Evolutionary conservation across 768 basidiomycete genomes (phyloP), one percentile per base, ranked within the genome.

Genomic region (Kwoniella dejecticola): DNA sequence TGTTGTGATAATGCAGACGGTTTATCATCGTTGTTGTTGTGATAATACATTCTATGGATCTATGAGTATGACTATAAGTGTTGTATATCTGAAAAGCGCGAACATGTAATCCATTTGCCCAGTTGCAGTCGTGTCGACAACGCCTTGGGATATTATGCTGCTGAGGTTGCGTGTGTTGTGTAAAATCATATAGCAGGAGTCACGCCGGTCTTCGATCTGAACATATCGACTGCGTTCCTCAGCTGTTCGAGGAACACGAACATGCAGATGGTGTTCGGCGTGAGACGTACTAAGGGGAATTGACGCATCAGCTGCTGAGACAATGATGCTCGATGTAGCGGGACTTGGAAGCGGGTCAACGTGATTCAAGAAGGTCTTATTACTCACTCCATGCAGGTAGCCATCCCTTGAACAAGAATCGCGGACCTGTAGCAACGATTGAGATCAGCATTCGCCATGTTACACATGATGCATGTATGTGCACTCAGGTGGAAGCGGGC

Each of bases 341-440:
- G n/a, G n/a, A n/a, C n/a, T n/a, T n/a, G n/a, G n/a, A n/a, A n/a
- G n/a, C n/a, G n/a, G n/a, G n/a, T n/a, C n/a, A n/a, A n/a, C n/a
- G n/a, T n/a, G n/a, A n/a, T n/a, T n/a, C n/a, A n/a, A n/a, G n/a
- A n/a, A n/a, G n/a, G n/a, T n/a, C n/a, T n/a, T n/a, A n/a, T n/a
- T 23, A 75, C 76, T 70, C 57, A 78, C 77, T 72, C 74, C 77
- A 78, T 31, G 77, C 77, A 10, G 77, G 75, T 33, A 75, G 58
- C 77, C 77, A 78, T 33, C 77, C 77, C 41, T 70, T 74, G 67
- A 78, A 77, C 31, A 78, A 54, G 67, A 78, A 75, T 24, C 70
- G 57, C n/a, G 74, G 68, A 23, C 77, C 71, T 60, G 17, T 26
- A 7, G 45, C 19, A 26, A 24, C 21, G 61, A 45, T 13, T 40